Evolutionary conservation across 306 rosid species (phyloP), one percentile per base, ranked within the genome.

Genomic region (Biancaea sappan): DNA sequence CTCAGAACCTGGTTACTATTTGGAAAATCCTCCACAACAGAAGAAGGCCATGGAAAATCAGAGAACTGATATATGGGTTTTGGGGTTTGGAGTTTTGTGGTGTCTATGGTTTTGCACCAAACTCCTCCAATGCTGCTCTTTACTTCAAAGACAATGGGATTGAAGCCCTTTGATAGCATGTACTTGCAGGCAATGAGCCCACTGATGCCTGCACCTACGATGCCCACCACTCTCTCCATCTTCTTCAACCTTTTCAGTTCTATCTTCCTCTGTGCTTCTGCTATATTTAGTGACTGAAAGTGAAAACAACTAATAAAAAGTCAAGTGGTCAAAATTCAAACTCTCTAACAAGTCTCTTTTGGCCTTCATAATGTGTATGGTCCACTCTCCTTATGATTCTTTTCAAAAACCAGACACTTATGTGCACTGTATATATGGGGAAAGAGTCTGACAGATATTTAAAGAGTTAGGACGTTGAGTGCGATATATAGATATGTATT

Each of bases 181-280:
- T 88, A 86, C 50, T 87, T 90, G 80, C 91, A 86, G 41, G 96
- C 92, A 0, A 90, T 66, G 57, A 90, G 96, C 54, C 96, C 96
- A 53, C 96, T 88, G 13, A 71, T 70, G 0, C 96, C 96, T 0
- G 86, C 92, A 19, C 92, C 92, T 2, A 90, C 41, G 11, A 90
- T 80, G 66, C 80, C 87, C 4, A 88, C 85, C 31, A 67, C 14
- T 77, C 34, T 80, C 56, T 67, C 84, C 88, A 83, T 83, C 9
- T 15, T 6, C 56, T 38, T 41, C 11, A 5, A 41, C 47, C 1
- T 3, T 41, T 38, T n/a, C n/a, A n/a, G 15, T 2, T 46, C 41
- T 13, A 28, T 59, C 41, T 59, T 31, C 6, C 3, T 16, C 40
- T 7, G 2, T 58, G 65, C 65, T 59, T 0, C 15, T 10, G 1